phyloP scores from a whole-genome alignment of 1,284 basidiomycete genomes.

The Hemileia vastatrix region DNA sequence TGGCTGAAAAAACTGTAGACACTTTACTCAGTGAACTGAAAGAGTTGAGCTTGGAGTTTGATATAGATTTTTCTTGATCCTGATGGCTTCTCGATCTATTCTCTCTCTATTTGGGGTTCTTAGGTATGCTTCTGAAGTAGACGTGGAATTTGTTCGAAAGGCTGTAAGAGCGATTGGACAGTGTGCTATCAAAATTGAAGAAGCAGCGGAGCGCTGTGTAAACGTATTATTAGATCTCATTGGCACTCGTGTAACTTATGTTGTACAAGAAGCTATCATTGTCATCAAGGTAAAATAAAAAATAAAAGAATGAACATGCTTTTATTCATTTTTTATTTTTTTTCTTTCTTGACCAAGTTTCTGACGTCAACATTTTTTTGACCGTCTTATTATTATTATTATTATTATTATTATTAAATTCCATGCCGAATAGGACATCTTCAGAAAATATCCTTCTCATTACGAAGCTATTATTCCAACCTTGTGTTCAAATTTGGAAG shows the following conservation, averaged over 20 bases:
- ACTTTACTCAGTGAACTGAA: constrained; percentile 91
- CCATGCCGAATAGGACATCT: constrained; percentile 59
- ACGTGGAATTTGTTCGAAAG: constrained; percentile 95
- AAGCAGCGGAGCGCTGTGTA: constrained; percentile 81
- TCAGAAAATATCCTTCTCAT: constrained; percentile 89
- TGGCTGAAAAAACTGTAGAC: constrained; percentile 76
- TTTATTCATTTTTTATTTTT: neutral
- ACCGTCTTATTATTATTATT: neutral
- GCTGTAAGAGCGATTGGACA: constrained; percentile 93
- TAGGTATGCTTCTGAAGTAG: constrained; percentile 95
- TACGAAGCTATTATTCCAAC: constrained; percentile 92
- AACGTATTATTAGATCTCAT: constrained; percentile 75
- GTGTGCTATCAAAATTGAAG: constrained; percentile 93
- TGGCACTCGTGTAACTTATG: constrained; percentile 88
- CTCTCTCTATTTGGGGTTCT: neutral
- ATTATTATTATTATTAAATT: neutral
- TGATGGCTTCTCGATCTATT: neutral
- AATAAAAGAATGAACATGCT: neutral
- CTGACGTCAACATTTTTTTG: no score
- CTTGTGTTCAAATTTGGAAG: constrained; percentile 86
- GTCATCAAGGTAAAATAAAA: constrained; percentile 66
- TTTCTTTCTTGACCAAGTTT: neutral
- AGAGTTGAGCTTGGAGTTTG: constrained; percentile 54
- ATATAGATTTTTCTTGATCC: constrained; percentile 4
- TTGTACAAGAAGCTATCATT: constrained; percentile 93